Percentiles rank a stretch among this genome's conserved stretches.
Conservation (phyloP, 1,139 yeast species). For the Yamadazyma songkhlaensis region DNA sequence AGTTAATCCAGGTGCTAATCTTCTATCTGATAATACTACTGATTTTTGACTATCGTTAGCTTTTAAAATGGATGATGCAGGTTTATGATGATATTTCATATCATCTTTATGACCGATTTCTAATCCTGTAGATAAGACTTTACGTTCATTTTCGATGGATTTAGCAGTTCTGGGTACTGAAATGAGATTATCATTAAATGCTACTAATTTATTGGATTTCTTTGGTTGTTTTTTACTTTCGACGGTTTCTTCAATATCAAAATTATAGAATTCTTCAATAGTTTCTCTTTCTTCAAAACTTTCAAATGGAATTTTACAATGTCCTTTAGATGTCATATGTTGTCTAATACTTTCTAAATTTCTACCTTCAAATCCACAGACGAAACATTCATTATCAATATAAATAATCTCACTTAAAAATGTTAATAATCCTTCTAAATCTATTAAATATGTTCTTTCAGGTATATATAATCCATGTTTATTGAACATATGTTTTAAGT, state of each 20-base stretch:
- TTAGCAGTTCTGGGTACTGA: background rate
- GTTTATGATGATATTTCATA: slow-evolving; percentile 44
- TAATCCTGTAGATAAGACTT: slow-evolving; percentile 45
- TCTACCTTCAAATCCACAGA: slow-evolving; percentile 52
- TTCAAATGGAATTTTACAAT: slow-evolving; percentile 54
- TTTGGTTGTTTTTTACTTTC: slow-evolving; percentile 9
- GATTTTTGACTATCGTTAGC: slow-evolving; percentile 29
- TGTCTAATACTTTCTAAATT: slow-evolving; percentile 51
- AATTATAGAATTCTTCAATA: slow-evolving; percentile 44
- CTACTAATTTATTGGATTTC: slow-evolving; percentile 14
- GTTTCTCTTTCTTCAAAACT: slow-evolving; percentile 39
- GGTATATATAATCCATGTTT: slow-evolving; percentile 53
- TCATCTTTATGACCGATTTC: slow-evolving; percentile 48
- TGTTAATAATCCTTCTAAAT: slow-evolving; percentile 44
- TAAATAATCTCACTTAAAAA: slow-evolving; percentile 44
- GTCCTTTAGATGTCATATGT: slow-evolving; percentile 51
- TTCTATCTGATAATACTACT: slow-evolving; percentile 38
- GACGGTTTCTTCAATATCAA: slow-evolving; percentile 16
- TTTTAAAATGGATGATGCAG: slow-evolving; percentile 16
- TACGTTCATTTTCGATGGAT: slow-evolving; percentile 31
- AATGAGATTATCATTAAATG: slow-evolving; percentile 2
- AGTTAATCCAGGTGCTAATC: slow-evolving; percentile 41
- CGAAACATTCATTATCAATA: slow-evolving; percentile 47
- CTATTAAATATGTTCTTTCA: slow-evolving; percentile 38
- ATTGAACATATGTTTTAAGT: slow-evolving; percentile 47